Base-by-base conservation (phyloP, 805 yeast genomes). In the Metschnikowia lachancei region DNA sequence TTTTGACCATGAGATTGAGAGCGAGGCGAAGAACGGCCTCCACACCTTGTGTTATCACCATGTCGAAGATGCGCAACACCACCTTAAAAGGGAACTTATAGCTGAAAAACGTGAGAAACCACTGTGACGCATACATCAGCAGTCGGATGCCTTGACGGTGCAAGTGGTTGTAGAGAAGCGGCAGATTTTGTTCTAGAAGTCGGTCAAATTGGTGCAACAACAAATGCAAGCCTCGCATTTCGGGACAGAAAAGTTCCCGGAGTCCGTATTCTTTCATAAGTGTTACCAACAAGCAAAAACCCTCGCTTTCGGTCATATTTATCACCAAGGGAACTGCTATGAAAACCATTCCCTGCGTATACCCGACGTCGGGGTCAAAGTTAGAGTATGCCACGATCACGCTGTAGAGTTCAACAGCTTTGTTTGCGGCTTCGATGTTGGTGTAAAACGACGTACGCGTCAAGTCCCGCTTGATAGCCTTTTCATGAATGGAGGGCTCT, bases 281-380 rank as follows among this genome's bases (percentile, higher is more conserved):
- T 39, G 81, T 82, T 13, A 84, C 87, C 37, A 92, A 71, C 56
- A 91, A 64, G 49, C 94, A 82, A 66, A 92, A 92, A 3, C 96
- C 82, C 62, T 92, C 97, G 38, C 84, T 75, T 54, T 91, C 96
- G 32, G 70, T 76, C 82, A 89, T 78, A 56, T 87, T 87, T 70
- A 91, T 74, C 37, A 90, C 70, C 39, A 94, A 66, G 2, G 99
- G 97, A 5, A 89, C 89, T 0, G 87, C 80, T 36, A 94, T 80
- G 60, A 94, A 94, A 1, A 95, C 95, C 97, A 94, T 90, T 7
- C 99, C 98, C 66, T 94, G 99, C 1, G 97, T 94, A 60, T 94
- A 94, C 0, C 99, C 99, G 41, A 94, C 97, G 42, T 91, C 97
- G 1, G 86, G 82, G 63, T 94, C 98, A 62, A 80, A 85, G 39